Base-by-base conservation (phyloP, 169 alveolate genomes). In the Cryptosporidium felis region DNA sequence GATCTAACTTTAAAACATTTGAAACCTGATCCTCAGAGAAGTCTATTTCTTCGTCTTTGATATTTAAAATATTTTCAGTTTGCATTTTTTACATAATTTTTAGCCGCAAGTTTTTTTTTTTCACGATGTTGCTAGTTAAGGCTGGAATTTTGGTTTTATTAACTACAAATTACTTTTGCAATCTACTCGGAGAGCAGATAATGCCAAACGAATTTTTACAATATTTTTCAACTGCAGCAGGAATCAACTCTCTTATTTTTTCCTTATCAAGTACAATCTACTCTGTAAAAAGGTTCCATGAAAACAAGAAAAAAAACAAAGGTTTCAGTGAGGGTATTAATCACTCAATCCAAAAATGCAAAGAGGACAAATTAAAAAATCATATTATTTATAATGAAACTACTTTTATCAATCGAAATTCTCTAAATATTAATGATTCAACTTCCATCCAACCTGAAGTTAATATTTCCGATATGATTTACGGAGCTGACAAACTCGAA, bases 181-280 rank as follows among this genome's bases (percentile, higher is more conserved):
- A 21, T 42, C 44, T 41, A 23, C 16, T 41, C 44, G 80, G 30
- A 23, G 58, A 42, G 60, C 60, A 42, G 1, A 36, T 14, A 46
- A n/a, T 36, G 5, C 47, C 45, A 44, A 65, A 32, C 32, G 81
- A 65, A 47, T 65, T 65, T 49, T 38, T 65, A n/a, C 63, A 45
- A 42, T 65, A 45, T 46, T 45, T 65, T 32, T 65, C 81, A 3
- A 53, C 8, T 46, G 81, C 49, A 28, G 59, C 81, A 21, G 63
- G 51, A n/a, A 23, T 65, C 2, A 46, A 26, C 62, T 65, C 81
- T 9, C 61, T 32, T 18, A 21, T 65, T 23, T 46, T 65, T 30
- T 45, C 81, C 5, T 28, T 65, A 14, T 65, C 81, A 0, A 65
- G 49, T 65, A 45, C 63, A 0, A 46, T 46, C 5, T 28, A 3